Base-by-base conservation (phyloP, 1,284 basidiomycete genomes). In the Cryptococcus neoformans region DNA sequence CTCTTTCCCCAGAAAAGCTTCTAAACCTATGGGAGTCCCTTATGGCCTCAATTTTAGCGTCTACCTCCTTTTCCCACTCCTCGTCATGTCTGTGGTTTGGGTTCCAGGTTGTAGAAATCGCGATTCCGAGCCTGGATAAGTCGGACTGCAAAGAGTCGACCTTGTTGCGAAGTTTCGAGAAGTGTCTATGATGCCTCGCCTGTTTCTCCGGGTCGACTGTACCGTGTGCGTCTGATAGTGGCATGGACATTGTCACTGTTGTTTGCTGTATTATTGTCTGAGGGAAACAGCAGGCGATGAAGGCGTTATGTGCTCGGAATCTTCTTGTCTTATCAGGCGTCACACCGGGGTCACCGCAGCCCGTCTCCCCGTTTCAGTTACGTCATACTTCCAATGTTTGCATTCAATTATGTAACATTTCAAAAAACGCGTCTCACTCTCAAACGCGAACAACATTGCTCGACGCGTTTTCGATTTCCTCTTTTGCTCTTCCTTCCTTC, bases 1-100 rank as follows among this genome's bases (percentile, higher is more conserved):
- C 66, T 40, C 73, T 57, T 48, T 89, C 82, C 10, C 78, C 80
- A 0, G 92, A 90, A 74, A 96, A 98, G 63, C 87, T 90, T 41
- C 84, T 72, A 77, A 91, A 97, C 36, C 92, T 84, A 78, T 97
- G 93, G 14, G 81, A 77, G 3, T 84, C 83, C 60, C 86, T 86
- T 68, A 95, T 93, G 67, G 85, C 82, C 53, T 83, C 80, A 17
- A 87, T 80, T 60, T 87, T 80, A 39, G 81, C 77, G 66, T 90
- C 88, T n/a, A 83, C 77, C 39, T 80, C 81, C 63, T 84, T 83
- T 74, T 90, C 89, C 62, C 68, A 67, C 39, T 53, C 67, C 54
- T 82, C 85, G 71, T 94, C 89, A 72, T 94, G 92, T 44, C 91
- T 75, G 57, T 81, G 80, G 58, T 80, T 78, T 6, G 79, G 78